Evolutionary conservation across 2,329 filamentous ascomycete genomes (phyloP).

Genomic region (Talaromyces verruculosus): DNA sequence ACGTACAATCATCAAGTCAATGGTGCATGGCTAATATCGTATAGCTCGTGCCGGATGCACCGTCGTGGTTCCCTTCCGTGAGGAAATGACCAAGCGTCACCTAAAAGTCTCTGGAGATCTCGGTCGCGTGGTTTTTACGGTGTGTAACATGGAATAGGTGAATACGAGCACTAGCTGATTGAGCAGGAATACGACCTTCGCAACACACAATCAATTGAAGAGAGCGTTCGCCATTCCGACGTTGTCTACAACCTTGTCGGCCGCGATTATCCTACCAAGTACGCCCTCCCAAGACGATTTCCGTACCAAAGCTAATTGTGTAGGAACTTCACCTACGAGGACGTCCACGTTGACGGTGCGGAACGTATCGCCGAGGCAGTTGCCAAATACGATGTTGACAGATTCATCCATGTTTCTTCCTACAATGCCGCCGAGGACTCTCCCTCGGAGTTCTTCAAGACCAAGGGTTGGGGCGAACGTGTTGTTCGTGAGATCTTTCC

Average conservation of each 20-base stretch:
- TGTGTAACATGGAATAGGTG: neutral
- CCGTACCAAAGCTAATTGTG: conserved; percentile 28
- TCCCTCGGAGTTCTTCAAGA: conserved; percentile 82
- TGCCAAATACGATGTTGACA: conserved; percentile 96
- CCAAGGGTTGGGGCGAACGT: conserved; percentile 82
- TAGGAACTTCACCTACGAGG: conserved; percentile 89
- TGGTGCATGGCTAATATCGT: conserved; percentile 28
- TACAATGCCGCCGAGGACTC: conserved; percentile 84
- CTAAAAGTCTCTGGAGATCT: conserved; percentile 95
- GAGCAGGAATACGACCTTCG: conserved; percentile 84
- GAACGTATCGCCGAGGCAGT: conserved; percentile 91
- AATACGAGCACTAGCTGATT: conserved; percentile 10
- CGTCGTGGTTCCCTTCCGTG: conserved; percentile 87
- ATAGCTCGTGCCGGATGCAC: conserved; percentile 89
- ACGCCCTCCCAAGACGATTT: conserved; percentile 34
- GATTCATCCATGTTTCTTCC: conserved; percentile 94
- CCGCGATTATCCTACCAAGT: conserved; percentile 95
- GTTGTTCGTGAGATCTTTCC: conserved; percentile 87
- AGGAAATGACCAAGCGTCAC: conserved; percentile 97
- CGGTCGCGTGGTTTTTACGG: conserved; percentile 82
- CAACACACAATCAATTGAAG: conserved; percentile 94
- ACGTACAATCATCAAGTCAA: conserved; percentile 37
- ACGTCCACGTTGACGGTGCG: conserved; percentile 89
- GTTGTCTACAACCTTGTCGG: conserved; percentile 96
- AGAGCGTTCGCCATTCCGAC: conserved; percentile 94